Base-by-base conservation (phyloP, 2,329 filamentous ascomycete species). In the Alternaria postmessia region DNA sequence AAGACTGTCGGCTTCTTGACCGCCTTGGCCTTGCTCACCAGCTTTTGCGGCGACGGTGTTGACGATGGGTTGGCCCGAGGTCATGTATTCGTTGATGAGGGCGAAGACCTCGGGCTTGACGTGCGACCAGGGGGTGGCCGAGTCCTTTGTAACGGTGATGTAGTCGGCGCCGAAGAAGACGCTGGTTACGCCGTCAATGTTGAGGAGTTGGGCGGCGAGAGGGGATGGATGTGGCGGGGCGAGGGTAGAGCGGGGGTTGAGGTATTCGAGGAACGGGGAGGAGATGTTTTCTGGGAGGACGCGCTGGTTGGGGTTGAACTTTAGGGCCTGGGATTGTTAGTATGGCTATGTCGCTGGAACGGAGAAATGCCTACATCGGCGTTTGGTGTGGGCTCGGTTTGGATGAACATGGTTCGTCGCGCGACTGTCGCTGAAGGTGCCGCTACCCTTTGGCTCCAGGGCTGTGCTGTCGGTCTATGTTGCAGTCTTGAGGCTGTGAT, bases 161-260 rank as follows among this genome's bases (percentile, higher is more conserved):
- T 97, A 98, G 78, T 99, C 94, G 34, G 88, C 82, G 53, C 94
- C 95, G 80, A 96, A 97, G 81, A 98, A 98, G 22, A 99, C 91
- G 2, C 92, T 90, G 3, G 91, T 94, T n/a, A 98, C 91, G 44
- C 95, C 95, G 75, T 98, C 95, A 63, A 97, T 91, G 77, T 92
- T 94, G 85, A 98, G 90, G 52, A 99, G 86, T 78, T 93, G 89
- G 34, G 94, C 91, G 5, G 95, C 95, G 42, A 99, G 87, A 18
- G 93, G 94, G 20, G 94, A 98, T 4, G 94, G 93, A 77, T 97
- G 88, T 1, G 94, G 94, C 22, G 94, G 91, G 26, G 93, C 86
- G 66, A 98, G 88, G 4, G 95, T 97, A 38, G 92, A 90, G 56
- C 95, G 91, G 36, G 95, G 93, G 68, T 88, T 91, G 56, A 97